Evolutionary conservation across 495 filamentous ascomycete genomes (phyloP), one percentile per base, ranked within the genome.

Genomic region (Tuber brumale): DNA sequence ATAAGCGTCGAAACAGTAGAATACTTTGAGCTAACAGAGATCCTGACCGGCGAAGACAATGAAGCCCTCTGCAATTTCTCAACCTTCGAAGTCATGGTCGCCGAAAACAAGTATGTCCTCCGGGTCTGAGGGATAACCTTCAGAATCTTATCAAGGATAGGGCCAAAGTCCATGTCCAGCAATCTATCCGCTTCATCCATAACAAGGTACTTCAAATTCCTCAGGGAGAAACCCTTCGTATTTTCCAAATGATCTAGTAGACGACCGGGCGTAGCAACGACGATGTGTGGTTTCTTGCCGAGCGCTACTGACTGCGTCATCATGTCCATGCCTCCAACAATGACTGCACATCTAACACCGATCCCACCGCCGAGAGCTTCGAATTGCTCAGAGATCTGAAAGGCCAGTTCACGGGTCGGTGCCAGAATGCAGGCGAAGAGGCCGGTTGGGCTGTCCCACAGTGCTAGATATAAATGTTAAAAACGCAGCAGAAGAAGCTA

Each of bases 271-370:
- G 95, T 97, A 0, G 95, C 95, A 27, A 93, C 90, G 46, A 97
- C 83, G 19, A 97, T 90, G 76, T 98, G 95, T 4, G 95, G 95
- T 75, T 93, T 94, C 87, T 97, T 97, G 12, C 91, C 92, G 2
- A 99, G 88, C 0, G 93, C 90, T 76, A 99, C 95, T 1, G 91
- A 84, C 83, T 99, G 95, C 1, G 93, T 87, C 0, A 97, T 90
- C 92, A 97, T 97, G 77, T 97, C 95, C 89, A 99, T 91, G 14
- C 95, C 95, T 73, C 95, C 95, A 23, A 97, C 90, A 45, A 99
- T 88, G 12, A 94, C 89, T 18, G 92, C 89, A 79, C 88, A 91
- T 81, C 92, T 87, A 9, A 97, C 93, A 21, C 88, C 89, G 77
- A 99, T 97, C 31, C 92, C 86, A 19, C 91, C 89, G 2, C 94